Base-by-base conservation (phyloP, 2,329 filamentous ascomycete species). In the Westerdykella ornata region DNA sequence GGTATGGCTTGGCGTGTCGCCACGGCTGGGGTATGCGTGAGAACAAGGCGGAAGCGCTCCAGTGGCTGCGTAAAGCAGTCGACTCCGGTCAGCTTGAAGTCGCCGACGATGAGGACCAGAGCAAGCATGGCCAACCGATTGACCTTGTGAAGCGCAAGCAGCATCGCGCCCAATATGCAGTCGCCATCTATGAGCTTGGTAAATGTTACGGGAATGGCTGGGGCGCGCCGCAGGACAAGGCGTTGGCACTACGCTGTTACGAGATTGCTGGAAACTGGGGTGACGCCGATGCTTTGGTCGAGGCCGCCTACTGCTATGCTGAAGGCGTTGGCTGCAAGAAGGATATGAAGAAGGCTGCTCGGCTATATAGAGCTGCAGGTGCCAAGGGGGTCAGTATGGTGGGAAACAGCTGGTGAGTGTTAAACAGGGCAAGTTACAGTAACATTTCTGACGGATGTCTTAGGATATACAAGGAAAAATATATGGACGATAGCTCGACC, bases 181-280 rank as follows among this genome's bases (percentile, higher is more conserved):
- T 97, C 34, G 92, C 88, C 56, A 89, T 97, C 40, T 98, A 98
- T 56, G 92, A 98, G 68, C 75, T 98, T 17, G 92, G 92, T 3
- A 88, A 96, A 18, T 94, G 88, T 61, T 90, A 97, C 62, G 88
- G 96, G 80, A 96, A 98, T 56, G 92, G 92, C 4, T 98, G 92
- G 92, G 92, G 92, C 13, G 94, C 94, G 30, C 81, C 90, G 53
- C 88, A 94, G 66, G 92, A 98, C 62, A 94, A 92, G 63, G 70
- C 78, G 4, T 75, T 97, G 44, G 92, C 88, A 0, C 68, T 98
- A 56, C 78, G 88, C 39, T 98, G 92, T 63, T 98, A 96, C 62
- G 92, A 98, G 65, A 95, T 97, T 54, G 92, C 92, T 32, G 90
- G 87, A 39, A 84, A 78, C 49, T 98, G 92, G 92, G 92, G 92